A percentile compares a stretch with the other conserved stretches of the same genome.
Conservation (phyloP, 257 asterid genomes). For the Knoxia roxburghii region DNA sequence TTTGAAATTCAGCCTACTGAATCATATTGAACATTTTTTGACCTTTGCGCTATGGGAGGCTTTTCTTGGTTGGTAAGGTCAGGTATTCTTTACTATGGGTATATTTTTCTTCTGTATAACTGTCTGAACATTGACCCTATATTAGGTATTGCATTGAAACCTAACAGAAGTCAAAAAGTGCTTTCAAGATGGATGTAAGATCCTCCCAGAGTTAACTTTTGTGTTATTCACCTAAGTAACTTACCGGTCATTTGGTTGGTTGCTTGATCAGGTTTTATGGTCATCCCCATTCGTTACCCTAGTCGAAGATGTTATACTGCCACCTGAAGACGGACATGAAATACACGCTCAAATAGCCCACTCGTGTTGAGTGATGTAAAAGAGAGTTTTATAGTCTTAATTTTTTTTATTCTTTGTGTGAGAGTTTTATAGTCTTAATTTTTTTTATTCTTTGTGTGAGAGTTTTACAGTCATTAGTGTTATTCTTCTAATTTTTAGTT, state of each 20-base stretch:
- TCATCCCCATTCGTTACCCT: too few species aligned
- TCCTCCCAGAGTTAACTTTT: background rate
- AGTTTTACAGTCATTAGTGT: too few species aligned
- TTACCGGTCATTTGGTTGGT: too few species aligned
- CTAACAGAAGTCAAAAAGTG: background rate
- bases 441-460: too few species aligned
- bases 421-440: too few species aligned
- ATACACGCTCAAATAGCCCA: background rate
- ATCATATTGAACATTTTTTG: background rate
- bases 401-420: too few species aligned
- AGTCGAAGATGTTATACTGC: background rate
- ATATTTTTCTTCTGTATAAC: background rate
- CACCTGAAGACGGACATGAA: background rate
- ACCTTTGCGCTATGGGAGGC: background rate
- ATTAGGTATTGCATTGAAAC: background rate
- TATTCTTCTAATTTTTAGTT: background rate
- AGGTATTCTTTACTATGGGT: background rate
- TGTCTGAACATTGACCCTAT: background rate
- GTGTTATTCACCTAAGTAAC: background rate
- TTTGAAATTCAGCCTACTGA: background rate
- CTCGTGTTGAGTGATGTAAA: background rate
- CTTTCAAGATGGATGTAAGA: background rate
- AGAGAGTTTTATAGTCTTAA: background rate
- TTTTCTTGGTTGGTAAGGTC: background rate
- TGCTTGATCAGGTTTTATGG: too few species aligned